Percentiles rank a stretch among this genome's conserved stretches.
Conservation (phyloP, 2,329 filamentous ascomycete genomes). For the Mycogone perniciosa region DNA sequence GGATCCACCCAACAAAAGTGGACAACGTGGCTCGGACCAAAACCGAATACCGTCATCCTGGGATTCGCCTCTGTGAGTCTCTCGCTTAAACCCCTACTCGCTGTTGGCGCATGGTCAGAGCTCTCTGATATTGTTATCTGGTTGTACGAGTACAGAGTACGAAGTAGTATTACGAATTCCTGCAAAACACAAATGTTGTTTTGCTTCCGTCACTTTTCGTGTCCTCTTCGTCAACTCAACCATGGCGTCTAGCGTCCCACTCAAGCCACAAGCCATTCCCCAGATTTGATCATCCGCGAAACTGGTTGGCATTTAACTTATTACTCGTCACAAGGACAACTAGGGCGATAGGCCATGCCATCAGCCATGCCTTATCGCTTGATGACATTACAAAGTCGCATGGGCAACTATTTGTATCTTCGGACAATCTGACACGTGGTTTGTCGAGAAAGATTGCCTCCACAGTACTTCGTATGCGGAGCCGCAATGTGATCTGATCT, state of each 20-base stretch:
- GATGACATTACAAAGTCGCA: too few relatives aligned
- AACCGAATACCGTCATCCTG: conserved; percentile 4
- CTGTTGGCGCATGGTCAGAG: too few relatives aligned
- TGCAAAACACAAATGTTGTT: neutral
- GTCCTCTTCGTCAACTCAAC: neutral
- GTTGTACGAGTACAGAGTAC: too few relatives aligned
- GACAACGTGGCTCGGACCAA: conserved; percentile 8
- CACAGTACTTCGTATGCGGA: neutral
- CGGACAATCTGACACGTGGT: conserved; percentile 5
- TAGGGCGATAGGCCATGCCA: too few relatives aligned
- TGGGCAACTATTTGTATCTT: neutral
- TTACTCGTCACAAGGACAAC: neutral
- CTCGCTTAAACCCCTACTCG: conserved; percentile 4
- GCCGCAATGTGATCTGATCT: neutral
- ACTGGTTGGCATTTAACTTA: neutral
- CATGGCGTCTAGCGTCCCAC: neutral
- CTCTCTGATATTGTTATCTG: too few relatives aligned
- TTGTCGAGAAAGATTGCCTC: too few relatives aligned
- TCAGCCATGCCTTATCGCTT: too few relatives aligned
- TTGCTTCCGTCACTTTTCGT: neutral
- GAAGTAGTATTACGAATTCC: too few relatives aligned
- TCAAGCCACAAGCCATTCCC: neutral
- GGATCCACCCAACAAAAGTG: conserved; percentile 6
- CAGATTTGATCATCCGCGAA: too few relatives aligned
- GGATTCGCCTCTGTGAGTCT: neutral